Conservation (phyloP, 352 stramenopile genomes). For the Aphanomyces astaci region DNA sequence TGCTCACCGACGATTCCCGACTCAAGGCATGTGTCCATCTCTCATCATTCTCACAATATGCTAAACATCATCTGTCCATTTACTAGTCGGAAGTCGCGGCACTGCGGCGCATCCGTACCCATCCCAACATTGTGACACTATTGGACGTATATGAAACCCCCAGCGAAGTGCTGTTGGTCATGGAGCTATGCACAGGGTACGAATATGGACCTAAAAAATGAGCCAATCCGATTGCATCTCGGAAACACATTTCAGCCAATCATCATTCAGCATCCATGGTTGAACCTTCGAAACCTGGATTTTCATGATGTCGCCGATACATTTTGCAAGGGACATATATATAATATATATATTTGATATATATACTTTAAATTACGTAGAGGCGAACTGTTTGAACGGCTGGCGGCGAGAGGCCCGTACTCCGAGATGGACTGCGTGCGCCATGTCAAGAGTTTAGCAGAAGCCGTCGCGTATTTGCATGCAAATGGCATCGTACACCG, state of each 20-base stretch:
- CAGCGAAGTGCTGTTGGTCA: conserved; percentile 64
- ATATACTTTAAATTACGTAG: no score
- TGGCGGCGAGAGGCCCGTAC: conserved; percentile 73
- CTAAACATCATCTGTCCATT: background rate
- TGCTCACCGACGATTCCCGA: conserved; percentile 61
- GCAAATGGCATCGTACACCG: conserved; percentile 69
- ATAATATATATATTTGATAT: no score
- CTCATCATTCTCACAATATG: no score
- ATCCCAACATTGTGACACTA: conserved; percentile 72
- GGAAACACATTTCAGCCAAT: no score
- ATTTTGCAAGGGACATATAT: no score
- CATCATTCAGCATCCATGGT: no score
- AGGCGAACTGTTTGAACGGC: conserved; percentile 71
- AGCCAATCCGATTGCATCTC: no score
- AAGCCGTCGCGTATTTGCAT: conserved; percentile 65
- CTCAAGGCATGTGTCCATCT: conserved; percentile 26
- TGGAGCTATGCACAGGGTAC: conserved; percentile 62
- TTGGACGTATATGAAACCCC: conserved; percentile 76
- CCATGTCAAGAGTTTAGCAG: conserved; percentile 60
- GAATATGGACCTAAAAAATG: no score
- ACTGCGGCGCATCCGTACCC: conserved; percentile 44
- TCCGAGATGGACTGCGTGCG: conserved; percentile 73
- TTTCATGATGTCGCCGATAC: no score
- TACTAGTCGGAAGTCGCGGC: conserved; percentile 46
- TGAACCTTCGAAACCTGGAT: no score